Conservation (phyloP, 345 rosid species). For the Hirschfeldia incana region DNA sequence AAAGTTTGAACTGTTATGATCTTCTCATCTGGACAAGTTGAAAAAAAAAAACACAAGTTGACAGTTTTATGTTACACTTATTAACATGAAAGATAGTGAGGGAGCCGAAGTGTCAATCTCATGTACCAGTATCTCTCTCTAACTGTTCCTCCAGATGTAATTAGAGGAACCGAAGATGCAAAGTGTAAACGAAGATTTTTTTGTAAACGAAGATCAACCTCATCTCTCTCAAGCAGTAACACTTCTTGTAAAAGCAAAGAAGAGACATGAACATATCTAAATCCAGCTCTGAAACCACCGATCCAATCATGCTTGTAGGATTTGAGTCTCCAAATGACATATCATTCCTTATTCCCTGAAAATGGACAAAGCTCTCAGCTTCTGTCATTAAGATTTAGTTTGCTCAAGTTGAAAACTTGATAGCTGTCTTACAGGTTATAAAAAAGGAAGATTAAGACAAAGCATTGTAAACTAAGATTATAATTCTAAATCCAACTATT, state of each 20-base stretch:
- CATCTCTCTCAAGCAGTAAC: constrained; percentile 10
- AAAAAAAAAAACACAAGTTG: constrained; percentile 13
- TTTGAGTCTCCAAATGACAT: constrained; percentile 65
- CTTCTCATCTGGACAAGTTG: constrained; percentile 61
- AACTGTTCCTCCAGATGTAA: constrained; percentile 87
- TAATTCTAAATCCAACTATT: no score
- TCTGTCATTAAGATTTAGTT: constrained; percentile 37
- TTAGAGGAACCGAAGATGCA: constrained; percentile 91
- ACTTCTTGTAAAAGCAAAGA: background rate
- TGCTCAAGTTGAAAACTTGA: no score
- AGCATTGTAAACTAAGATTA: no score
- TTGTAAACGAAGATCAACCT: background rate
- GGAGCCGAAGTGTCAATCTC: background rate
- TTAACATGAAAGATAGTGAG: background rate
- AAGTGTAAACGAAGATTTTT: constrained; percentile 27
- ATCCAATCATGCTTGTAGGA: constrained; percentile 95
- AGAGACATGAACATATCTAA: constrained; percentile 50
- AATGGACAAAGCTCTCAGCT: constrained; percentile 92
- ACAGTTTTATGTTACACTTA: background rate
- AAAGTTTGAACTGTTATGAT: constrained; percentile 87
- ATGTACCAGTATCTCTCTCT: constrained; percentile 78
- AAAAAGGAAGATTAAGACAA: no score
- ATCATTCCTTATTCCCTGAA: constrained; percentile 81
- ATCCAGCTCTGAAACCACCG: constrained; percentile 75
- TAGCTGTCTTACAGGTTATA: constrained; percentile 8